A percentile compares a stretch with the other conserved stretches of the same genome.
Evolutionary conservation across 148 eudicot genomes (phyloP).

Genomic region (Cornus controversa): DNA sequence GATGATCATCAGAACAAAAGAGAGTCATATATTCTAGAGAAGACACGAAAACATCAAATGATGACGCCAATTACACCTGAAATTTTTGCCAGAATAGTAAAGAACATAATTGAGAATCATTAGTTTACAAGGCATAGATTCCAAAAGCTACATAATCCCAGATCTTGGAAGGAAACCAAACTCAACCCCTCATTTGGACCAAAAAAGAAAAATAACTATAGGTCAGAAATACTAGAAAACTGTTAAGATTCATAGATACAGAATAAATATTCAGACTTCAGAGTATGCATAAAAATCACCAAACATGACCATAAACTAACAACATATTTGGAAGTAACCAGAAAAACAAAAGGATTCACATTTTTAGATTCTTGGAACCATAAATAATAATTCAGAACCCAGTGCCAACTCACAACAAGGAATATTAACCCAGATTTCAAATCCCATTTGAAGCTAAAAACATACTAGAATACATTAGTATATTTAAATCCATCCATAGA

Average conservation of each 20-base stretch:
- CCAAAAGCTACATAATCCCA: too few species aligned
- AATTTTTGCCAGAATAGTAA: too few species aligned
- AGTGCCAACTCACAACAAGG: too few species aligned
- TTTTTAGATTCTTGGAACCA: constrained; percentile 1
- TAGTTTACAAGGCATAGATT: not conserved
- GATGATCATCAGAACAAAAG: not conserved
- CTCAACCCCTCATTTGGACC: not conserved
- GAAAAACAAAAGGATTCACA: not conserved
- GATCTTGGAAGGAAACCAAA: constrained; percentile 8
- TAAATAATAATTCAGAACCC: too few species aligned
- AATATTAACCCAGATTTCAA: not conserved
- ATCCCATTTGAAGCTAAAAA: not conserved
- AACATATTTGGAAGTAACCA: not conserved
- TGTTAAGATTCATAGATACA: not conserved
- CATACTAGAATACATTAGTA: not conserved
- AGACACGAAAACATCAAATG: too few species aligned
- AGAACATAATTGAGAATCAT: too few species aligned
- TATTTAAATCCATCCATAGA: too few species aligned
- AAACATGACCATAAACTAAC: too few species aligned
- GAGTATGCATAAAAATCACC: not conserved
- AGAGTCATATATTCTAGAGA: too few species aligned
- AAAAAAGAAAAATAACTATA: not conserved
- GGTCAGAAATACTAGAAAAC: not conserved
- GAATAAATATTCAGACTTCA: not conserved
- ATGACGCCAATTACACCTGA: too few species aligned